Base-by-base conservation (phyloP, 1,284 basidiomycete species). In the Ceratobasidium papillatum region DNA sequence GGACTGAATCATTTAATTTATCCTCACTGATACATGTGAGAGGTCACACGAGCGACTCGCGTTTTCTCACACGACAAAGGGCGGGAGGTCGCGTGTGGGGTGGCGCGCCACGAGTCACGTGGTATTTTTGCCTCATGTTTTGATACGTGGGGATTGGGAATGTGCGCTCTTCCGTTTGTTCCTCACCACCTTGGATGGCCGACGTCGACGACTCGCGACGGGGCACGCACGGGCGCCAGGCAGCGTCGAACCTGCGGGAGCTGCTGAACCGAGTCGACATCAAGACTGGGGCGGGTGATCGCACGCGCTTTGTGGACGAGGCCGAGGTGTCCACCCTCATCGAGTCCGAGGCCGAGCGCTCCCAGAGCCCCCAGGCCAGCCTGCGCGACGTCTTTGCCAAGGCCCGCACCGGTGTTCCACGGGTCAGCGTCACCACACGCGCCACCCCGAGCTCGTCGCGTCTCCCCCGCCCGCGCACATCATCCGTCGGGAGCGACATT, bases 191-290 rank as follows among this genome's bases (percentile, higher is more conserved):
- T 27, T 38, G 22, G 38, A 71, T 71, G 68, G 30, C 68, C 25
- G 68, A 58, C 68, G 54, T 59, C 27, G 68, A 68, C 51, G 65
- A 71, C 14, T 25, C 32, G 34, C 34, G 68, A 47, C 52, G 34
- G 12, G 38, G 38, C 19, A 45, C 56, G 3, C 34, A 62, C 27
- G 54, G 68, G 25, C 68, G 68, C 22, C 52, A 71, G 68, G 12
- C 34, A 17, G 54, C 43, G 22, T 45, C 68, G 2, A 59, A 59
- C 68, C 68, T 71, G n/a, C 68, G 68, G 9, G 68, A 71, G 41
- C 30, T 71, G 54, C 52, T 71, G 7, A 71, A 71, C 51, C n/a
- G 49, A 38, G 54, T 71, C 32, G 68, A 71, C 36, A 71, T 71
- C 45, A 54, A 56, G 68, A 19, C 68, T 22, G 65, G 65, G 9